Evolutionary conservation across 1,284 basidiomycete genomes (phyloP).

Genomic region (Ustilago curta): DNA sequence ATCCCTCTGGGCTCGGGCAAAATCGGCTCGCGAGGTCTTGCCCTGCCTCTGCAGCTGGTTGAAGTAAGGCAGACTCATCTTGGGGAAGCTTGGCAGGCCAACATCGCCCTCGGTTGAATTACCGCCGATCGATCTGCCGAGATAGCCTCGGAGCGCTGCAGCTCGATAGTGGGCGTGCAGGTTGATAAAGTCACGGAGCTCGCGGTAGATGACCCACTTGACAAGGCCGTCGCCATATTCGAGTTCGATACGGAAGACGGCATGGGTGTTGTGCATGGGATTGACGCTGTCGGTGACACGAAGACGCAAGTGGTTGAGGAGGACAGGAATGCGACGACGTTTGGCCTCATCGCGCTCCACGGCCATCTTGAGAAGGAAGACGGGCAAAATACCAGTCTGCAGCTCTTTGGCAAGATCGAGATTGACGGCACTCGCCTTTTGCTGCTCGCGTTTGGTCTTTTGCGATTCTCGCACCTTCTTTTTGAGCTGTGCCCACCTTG

Average conservation of each 20-base stretch:
- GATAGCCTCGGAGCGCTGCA: slow-evolving; percentile 71
- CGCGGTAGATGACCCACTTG: slow-evolving; percentile 92
- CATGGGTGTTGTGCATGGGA: slow-evolving; percentile 80
- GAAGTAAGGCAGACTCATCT: slow-evolving; percentile 85
- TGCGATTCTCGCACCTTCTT: slow-evolving; percentile 53
- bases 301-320: slow-evolving; percentile 87
- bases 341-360: slow-evolving; percentile 91
- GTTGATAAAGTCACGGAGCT: slow-evolving; percentile 90
- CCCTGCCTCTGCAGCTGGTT: slow-evolving; percentile 74
- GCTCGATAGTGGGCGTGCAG: slow-evolving; percentile 91
- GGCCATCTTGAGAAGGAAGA: slow-evolving; percentile 78
- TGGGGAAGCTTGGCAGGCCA: slow-evolving; percentile 90
- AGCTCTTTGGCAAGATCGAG: slow-evolving; percentile 53
- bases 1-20: slow-evolving; percentile 83
- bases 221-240: slow-evolving; percentile 95
- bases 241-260: slow-evolving; percentile 92
- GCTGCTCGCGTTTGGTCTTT: slow-evolving; percentile 42
- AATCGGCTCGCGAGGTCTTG: slow-evolving; percentile 74
- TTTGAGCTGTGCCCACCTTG: slow-evolving; percentile 54
- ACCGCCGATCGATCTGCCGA: slow-evolving; percentile 53
- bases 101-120: slow-evolving; percentile 71
- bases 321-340: slow-evolving; percentile 83
- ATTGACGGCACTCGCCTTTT: slow-evolving; percentile 38
- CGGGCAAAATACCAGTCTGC: slow-evolving; percentile 49
- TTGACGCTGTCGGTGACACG: slow-evolving; percentile 87